phyloP scores from a whole-genome alignment of 331 rosid species.

The Malus hybrid region DNA sequence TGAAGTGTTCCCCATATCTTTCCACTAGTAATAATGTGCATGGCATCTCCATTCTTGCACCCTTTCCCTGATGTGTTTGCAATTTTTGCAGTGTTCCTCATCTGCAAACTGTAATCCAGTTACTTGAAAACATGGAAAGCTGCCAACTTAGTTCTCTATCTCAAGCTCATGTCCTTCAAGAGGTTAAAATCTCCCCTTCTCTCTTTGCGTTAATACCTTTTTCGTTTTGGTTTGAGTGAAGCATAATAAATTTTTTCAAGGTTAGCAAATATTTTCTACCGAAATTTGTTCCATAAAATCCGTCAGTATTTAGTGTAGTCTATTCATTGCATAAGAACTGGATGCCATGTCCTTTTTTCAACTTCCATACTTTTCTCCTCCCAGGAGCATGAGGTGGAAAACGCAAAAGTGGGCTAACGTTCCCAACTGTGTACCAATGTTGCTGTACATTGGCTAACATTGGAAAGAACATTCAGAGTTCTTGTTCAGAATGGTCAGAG shows the following conservation, averaged over 20 bases:
- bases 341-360: background rate
- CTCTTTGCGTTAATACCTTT: background rate
- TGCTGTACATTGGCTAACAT: background rate
- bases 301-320: background rate
- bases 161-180: slow-evolving; percentile 26
- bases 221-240: background rate
- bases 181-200: slow-evolving; percentile 34
- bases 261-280: background rate
- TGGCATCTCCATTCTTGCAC: background rate
- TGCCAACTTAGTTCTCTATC: slow-evolving; percentile 57
- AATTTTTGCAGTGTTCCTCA: slow-evolving; percentile 54
- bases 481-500: background rate
- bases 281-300: background rate
- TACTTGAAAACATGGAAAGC: slow-evolving; percentile 81
- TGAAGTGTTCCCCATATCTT: background rate
- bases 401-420: background rate
- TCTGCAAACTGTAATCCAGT: slow-evolving; percentile 62
- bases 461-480: background rate
- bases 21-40: background rate
- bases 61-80: slow-evolving; percentile 5
- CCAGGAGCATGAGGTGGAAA: background rate
- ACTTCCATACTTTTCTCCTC: background rate
- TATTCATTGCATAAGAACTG: background rate
- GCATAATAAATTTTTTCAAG: background rate
- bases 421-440: background rate